Percentiles rank a stretch among this genome's conserved stretches.
Conservation (phyloP, 257 asterid species). For the Scutellaria baicalensis region DNA sequence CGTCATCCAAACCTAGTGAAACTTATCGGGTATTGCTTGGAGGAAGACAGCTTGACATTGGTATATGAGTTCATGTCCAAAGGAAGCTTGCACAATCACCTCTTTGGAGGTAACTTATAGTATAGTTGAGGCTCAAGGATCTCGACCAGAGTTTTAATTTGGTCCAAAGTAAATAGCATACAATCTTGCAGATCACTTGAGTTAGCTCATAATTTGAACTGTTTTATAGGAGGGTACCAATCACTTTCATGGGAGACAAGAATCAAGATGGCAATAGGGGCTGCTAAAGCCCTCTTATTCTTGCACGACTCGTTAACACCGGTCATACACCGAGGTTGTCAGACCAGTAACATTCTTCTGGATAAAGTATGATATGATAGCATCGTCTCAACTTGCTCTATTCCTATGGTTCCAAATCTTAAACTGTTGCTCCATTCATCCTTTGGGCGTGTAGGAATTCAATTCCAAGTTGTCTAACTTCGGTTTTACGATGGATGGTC, state of each 20-base stretch:
- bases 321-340: constrained; percentile 39
- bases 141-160: too few relatives aligned
- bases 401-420: not conserved
- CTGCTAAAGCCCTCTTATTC: constrained; percentile 49
- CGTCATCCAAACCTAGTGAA: constrained; percentile 13
- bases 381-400: not conserved
- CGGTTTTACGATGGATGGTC: constrained; percentile 45
- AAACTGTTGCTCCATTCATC: not conserved
- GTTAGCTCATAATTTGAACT: too few relatives aligned
- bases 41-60: not conserved
- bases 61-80: constrained; percentile 26
- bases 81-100: constrained; percentile 50
- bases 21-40: constrained; percentile 8
- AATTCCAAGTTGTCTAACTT: constrained; percentile 48
- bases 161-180: too few relatives aligned
- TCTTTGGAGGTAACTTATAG: constrained; percentile 24
- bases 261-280: constrained; percentile 50
- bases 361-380: constrained; percentile 27
- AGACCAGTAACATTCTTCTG: constrained; percentile 37
- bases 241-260: constrained; percentile 49
- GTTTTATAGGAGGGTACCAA: constrained; percentile 34
- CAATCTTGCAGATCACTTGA: not conserved
- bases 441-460: constrained; percentile 36
- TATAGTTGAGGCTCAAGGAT: too few relatives aligned
- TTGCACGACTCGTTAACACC: constrained; percentile 37